These are phyloP conservation scores for Phialemonium atrogriseum DNA, from an alignment of 2,329 filamentous ascomycete genomes.

Conservation along the genomic window DNA sequence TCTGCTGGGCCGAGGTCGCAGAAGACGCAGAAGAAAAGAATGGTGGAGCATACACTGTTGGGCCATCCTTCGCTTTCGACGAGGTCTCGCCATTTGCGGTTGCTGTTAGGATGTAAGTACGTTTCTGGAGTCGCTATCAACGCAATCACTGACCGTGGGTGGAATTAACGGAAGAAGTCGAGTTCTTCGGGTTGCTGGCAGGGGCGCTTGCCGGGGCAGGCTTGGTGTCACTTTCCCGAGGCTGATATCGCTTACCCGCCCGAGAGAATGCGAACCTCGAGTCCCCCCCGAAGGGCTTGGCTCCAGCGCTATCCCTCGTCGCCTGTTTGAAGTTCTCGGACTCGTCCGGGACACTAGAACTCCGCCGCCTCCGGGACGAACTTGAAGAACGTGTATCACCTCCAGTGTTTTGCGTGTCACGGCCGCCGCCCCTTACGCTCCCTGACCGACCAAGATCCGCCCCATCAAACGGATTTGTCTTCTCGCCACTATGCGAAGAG, in stretches of 20 bases:
- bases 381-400: conserved; percentile 8
- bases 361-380: conserved; percentile 17
- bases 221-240: neutral
- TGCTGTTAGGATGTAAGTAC: conserved; percentile 11
- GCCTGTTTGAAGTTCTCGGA: conserved; percentile 16
- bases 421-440: conserved; percentile 32
- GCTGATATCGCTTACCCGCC: neutral
- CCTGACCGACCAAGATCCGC: conserved; percentile 33
- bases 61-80: conserved; percentile 20
- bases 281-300: too few species aligned
- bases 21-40: conserved; percentile 7
- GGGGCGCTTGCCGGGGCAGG: neutral
- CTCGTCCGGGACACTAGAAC: conserved; percentile 22
- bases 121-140: neutral
- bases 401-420: conserved; percentile 13
- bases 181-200: too few species aligned
- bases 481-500: conserved; percentile 47
- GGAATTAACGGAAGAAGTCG: too few species aligned
- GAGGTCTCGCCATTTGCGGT: conserved; percentile 10
- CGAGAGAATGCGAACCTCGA: neutral
- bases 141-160: neutral
- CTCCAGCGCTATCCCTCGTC: conserved; percentile 7
- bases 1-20: conserved; percentile 3
- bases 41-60: conserved; percentile 39
- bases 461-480: conserved; percentile 47